Base-by-base conservation (phyloP, 768 basidiomycete species). In the Paxillus involutus region DNA sequence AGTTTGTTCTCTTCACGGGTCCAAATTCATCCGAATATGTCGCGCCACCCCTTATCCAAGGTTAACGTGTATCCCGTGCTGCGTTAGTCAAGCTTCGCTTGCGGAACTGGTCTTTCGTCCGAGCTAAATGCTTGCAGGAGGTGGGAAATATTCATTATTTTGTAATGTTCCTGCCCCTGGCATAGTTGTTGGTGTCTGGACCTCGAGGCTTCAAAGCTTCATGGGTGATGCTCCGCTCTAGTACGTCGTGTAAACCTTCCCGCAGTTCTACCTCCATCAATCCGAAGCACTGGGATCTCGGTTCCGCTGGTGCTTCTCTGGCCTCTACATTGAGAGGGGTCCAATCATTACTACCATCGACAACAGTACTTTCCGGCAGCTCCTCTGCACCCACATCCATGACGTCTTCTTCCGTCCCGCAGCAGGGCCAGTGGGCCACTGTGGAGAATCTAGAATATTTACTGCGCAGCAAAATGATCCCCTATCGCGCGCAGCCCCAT, bases 381-480 rank as follows among this genome's bases (percentile, higher is more conserved):
- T 17, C 32, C 17, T 9, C 46, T 19, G 11, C 11, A 13, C 6
- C 46, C 6, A 36, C 33, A n/a, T 17, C 7, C 10, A 71, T 72
- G 19, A 26, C 26, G 5, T 61, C 72, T n/a, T 63, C 77, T 4
- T 39, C 70, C 42, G 75, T 72, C 6, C 70, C 79, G 10, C 53
- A 60, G 0, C 75, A 77, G 52, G 74, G 74, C 10, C 75, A 80
- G 43, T 84, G 59, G 41, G 77, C 17, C 81, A 84, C 64, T 82
- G 81, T 47, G 81, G 81, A 61, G 80, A 70, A 44, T 19, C 12
- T 14, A 37, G 26, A 35, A 49, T 36, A 21, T 21, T 21, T 21
- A 4, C 35, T 40, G 16, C 19, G 12, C 35, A 6, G 35, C 6
- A 11, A 11, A 10, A 32, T 32, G 32, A 32, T 32, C 32, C 32